Base-by-base conservation (phyloP, 192 early-diverging fungal species). In the Rhizoclosmatium sp. region DNA sequence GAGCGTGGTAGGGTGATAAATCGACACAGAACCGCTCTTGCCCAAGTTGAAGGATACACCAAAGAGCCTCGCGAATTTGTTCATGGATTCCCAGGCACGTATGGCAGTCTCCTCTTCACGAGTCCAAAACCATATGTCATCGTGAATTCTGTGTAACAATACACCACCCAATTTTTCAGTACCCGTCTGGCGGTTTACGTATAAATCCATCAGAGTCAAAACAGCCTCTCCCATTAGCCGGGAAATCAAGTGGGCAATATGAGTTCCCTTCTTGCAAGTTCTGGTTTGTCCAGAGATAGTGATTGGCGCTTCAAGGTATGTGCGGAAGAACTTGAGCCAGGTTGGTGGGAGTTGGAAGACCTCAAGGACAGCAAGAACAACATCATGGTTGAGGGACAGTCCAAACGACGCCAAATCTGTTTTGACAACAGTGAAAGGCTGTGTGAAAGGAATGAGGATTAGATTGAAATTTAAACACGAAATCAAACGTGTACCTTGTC, bases 221-320 rank as follows among this genome's bases (percentile, higher is more conserved):
- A 54, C 51, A 7, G 16, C 16, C 16, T 54, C 51, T 16, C 51
- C 51, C 51, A 54, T 54, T 12, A 54, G 9, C 51, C 51, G 51
- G 5, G 51, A 54, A 54, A 54, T 54, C 51, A 54, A 54, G 51
- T 54, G 51, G 51, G 51, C 51, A 54, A 54, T 54, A 54, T 54
- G 51, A 7, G 51, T 54, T 54, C 51, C 51, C 16, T 54, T 0
- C 16, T 54, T 54, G 51, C 51, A 54, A 16, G 16, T 54, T 7
- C 16, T 54, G 51, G 51, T 54, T 54, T 54, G 5, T 54, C 51
- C 51, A 16, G 5, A 7, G 51, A 54, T 54, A 54, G 51, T 54
- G 16, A 54, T 16, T 54, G 51, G 51, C 51, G 51, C 51, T 54
- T 54, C 51, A 16, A 54, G 51, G 51, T 54, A 54, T 7, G 9